Conservation (phyloP, 306 rosid species). For the Nissolia schottii region DNA sequence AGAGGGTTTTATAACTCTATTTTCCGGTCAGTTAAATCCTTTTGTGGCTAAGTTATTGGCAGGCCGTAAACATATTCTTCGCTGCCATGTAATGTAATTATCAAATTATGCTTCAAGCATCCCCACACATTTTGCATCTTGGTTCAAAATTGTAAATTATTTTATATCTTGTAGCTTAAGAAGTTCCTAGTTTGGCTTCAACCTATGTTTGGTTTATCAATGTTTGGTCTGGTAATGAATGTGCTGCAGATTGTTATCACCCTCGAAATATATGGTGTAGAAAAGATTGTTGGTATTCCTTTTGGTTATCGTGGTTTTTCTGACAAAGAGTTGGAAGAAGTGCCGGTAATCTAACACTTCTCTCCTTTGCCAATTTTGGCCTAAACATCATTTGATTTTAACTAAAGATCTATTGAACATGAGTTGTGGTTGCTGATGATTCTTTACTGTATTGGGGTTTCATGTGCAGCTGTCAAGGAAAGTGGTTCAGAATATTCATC, state of each 20-base stretch:
- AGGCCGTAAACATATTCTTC: not conserved
- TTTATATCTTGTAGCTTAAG: not conserved
- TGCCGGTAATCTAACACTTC: slow-evolving; percentile 52
- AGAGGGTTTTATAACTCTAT: not conserved
- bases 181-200: slow-evolving; percentile 11
- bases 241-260: slow-evolving; percentile 89
- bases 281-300: slow-evolving; percentile 88
- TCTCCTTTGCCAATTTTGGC: slow-evolving; percentile 18
- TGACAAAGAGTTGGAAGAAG: slow-evolving; percentile 66
- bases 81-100: not conserved
- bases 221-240: slow-evolving; percentile 21
- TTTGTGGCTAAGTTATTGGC: not conserved
- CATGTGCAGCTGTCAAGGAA: slow-evolving; percentile 73
- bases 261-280: slow-evolving; percentile 94
- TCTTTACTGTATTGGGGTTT: slow-evolving; percentile 15
- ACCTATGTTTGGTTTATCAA: not conserved
- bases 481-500: slow-evolving; percentile 96
- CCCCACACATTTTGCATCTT: not conserved
- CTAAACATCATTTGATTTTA: not conserved
- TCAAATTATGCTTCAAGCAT: not conserved
- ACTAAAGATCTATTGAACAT: not conserved
- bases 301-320: slow-evolving; percentile 95
- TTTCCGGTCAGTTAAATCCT: not conserved
- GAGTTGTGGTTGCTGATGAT: not conserved
- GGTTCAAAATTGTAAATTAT: slow-evolving; percentile 1